Evolutionary conservation across 2,329 filamentous ascomycete genomes (phyloP).

Genomic region (Cadophora sp.): DNA sequence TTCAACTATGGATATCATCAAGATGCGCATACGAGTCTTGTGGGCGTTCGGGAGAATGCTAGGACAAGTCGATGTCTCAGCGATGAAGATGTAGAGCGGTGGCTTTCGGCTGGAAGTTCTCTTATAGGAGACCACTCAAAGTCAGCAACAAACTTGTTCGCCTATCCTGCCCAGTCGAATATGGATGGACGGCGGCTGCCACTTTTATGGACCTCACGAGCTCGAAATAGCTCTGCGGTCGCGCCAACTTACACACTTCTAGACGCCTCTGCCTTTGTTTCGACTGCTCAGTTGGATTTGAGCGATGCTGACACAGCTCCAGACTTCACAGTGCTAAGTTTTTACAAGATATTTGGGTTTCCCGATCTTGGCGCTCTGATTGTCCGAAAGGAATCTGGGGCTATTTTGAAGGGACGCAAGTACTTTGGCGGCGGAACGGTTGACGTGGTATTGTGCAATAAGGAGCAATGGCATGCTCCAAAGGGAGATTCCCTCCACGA

Average conservation of each 20-base stretch:
- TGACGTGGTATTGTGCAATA: constrained; percentile 82
- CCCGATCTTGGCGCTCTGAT: constrained; percentile 88
- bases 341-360: constrained; percentile 99
- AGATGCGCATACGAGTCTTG: constrained; percentile 85
- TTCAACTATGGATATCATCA: constrained; percentile 86
- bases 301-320: constrained; percentile 66
- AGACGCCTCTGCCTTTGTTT: constrained; percentile 82
- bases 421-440: constrained; percentile 98
- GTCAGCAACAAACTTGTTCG: constrained; percentile 62
- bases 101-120: constrained; percentile 57
- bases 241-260: constrained; percentile 67
- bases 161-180: constrained; percentile 91
- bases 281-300: constrained; percentile 79
- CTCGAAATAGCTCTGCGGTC: constrained; percentile 37
- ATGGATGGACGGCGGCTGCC: constrained; percentile 84
- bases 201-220: constrained; percentile 67
- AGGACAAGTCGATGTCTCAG: constrained; percentile 68
- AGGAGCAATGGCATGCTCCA: constrained; percentile 81
- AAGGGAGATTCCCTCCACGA: constrained; percentile 79
- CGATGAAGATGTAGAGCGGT: constrained; percentile 67
- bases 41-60: constrained; percentile 81
- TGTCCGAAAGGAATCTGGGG: constrained; percentile 73
- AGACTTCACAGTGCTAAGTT: constrained; percentile 86
- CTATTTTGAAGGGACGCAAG: constrained; percentile 67
- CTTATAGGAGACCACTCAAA: constrained; percentile 41